These are phyloP conservation scores for Boletus sensibilis DNA, from an alignment of 768 basidiomycete genomes.

Conservation along the genomic window DNA sequence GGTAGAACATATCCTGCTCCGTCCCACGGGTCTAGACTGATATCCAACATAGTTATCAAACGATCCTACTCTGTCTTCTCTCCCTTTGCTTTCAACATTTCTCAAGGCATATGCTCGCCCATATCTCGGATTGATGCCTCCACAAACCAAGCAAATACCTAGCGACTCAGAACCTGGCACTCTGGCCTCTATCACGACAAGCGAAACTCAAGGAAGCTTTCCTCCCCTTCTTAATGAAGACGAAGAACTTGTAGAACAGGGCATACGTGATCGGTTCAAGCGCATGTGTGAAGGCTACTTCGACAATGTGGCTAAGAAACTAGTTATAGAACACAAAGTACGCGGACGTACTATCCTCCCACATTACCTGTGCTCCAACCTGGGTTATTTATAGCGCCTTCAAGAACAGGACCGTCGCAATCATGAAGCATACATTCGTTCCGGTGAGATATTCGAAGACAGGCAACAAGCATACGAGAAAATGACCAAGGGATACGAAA, in stretches of 20 bases:
- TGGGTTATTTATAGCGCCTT: conserved; percentile 56
- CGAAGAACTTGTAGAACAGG: conserved; percentile 80
- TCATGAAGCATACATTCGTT: conserved; percentile 98
- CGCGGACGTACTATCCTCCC: conserved; percentile 16
- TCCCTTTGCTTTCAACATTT: conserved; percentile 89
- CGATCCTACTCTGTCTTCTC: conserved; percentile 81
- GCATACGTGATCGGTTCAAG: conserved; percentile 84
- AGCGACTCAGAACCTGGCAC: conserved; percentile 54
- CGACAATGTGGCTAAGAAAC: conserved; percentile 86
- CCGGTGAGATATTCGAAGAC: conserved; percentile 99
- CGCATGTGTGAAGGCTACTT: conserved; percentile 94
- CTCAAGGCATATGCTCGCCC: conserved; percentile 89
- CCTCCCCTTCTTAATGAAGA: conserved; percentile 47
- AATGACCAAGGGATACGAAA: conserved; percentile 96
- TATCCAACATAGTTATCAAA: conserved; percentile 64
- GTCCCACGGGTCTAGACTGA: conserved; percentile 16
- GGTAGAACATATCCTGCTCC: conserved; percentile 44
- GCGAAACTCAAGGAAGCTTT: conserved; percentile 37
- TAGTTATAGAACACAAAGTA: conserved; percentile 89
- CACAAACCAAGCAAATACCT: conserved; percentile 57
- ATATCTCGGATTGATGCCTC: conserved; percentile 76
- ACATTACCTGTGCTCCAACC: background rate
- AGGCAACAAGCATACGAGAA: conserved; percentile 98
- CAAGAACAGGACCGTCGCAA: conserved; percentile 97
- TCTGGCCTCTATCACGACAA: conserved; percentile 42